Evolutionary conservation across 2,329 filamentous ascomycete genomes (phyloP), one percentile per base, ranked within the genome.

Genomic region (Ascochyta lentis): DNA sequence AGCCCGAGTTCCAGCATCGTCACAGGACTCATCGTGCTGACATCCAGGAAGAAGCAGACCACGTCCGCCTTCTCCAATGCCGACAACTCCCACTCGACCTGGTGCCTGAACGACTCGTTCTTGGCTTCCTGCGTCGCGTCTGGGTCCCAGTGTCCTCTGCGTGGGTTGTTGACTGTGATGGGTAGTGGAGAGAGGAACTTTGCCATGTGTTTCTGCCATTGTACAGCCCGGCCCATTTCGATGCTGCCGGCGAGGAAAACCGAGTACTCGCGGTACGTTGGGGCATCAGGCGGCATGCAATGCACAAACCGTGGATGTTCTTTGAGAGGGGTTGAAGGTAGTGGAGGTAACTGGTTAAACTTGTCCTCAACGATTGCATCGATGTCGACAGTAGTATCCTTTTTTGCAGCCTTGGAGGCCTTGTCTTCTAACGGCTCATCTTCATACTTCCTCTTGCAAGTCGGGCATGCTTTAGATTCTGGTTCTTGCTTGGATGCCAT

Each of bases 201-300:
- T 1, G 67, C 70, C 16, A 89, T 68, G 3, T 63, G 65, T 5
- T 73, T 64, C 38, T 86, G 84, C 85, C 85, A 88, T 65, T 84
- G 79, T 0, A 75, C 74, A 0, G 75, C 72, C 1, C 53, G 58
- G 58, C 74, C 75, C 71, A 73, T 76, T 52, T 76, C 81, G 19
- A 85, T 87, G 33, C 79, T 81, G 34, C 86, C 86, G 0, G 85
- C 84, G 6, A 87, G 80, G 70, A 88, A 89, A 56, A 88, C 59
- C 16, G 79, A 72, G 34, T 78, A 71, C 9, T 60, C 59, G 26
- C 54, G 54, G 46, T 66, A 68, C 4, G 39, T 50, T 13, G 65
- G 62, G 1, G 41, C 23, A 3, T 43, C 23, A 7, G 66, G 66
- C 6, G 68, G 68, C 19, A 61, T 55, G 51, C 49, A 59, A 37